Evolutionary conservation across 2,329 filamentous ascomycete genomes (phyloP).

Genomic region (Penicillium sp.): DNA sequence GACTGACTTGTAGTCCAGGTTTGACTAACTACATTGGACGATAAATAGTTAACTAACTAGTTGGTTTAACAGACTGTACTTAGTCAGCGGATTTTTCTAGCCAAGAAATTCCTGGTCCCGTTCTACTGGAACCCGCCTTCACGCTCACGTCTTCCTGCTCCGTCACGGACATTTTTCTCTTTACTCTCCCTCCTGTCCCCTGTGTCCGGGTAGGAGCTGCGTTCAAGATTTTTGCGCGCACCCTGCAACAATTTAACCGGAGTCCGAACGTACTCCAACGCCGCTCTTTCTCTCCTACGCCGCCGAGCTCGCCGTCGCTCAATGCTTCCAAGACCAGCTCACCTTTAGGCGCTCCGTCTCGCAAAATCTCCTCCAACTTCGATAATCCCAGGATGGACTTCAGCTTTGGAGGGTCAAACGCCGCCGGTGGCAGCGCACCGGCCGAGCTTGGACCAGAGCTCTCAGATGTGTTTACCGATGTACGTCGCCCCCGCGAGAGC

Average conservation of each 20-base stretch:
- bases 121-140: too few relatives aligned
- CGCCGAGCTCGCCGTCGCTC: conserved; percentile 32
- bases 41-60: too few relatives aligned
- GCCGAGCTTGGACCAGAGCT: conserved; percentile 60
- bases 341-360: conserved; percentile 34
- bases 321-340: conserved; percentile 35
- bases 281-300: conserved; percentile 39
- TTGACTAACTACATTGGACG: too few relatives aligned
- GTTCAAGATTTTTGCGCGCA: conserved; percentile 44
- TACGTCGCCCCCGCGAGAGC: conserved; percentile 34
- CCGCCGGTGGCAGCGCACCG: conserved; percentile 37
- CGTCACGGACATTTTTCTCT: conserved; percentile 9
- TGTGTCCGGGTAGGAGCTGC: conserved; percentile 21
- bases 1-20: too few relatives aligned
- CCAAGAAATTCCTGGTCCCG: too few relatives aligned
- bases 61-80: too few relatives aligned
- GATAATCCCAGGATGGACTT: conserved; percentile 55
- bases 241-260: conserved; percentile 38
- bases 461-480: conserved; percentile 75
- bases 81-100: too few relatives aligned
- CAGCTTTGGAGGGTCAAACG: conserved; percentile 49
- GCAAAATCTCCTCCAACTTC: conserved; percentile 36
- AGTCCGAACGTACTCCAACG: conserved; percentile 41
- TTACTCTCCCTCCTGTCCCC: conserved; percentile 15
- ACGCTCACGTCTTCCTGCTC: conserved; percentile 9